Conservation (phyloP, 108 stramenopile genomes). For the Craspedostauros australis region DNA sequence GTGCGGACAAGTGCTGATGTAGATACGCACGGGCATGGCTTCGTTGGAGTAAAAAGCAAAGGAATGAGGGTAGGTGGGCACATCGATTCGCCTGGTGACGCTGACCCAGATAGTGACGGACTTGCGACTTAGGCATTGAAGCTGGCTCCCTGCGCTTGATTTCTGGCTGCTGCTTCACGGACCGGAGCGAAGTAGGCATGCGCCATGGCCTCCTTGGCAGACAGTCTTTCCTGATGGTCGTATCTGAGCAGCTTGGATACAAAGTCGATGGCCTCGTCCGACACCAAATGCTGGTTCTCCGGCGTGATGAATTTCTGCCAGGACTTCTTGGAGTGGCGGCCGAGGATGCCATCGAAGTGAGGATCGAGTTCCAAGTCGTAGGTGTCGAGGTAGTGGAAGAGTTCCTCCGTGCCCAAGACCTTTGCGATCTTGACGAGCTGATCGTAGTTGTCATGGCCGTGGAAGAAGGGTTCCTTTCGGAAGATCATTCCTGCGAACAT, state of each 20-base stretch:
- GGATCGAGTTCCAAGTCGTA: slow-evolving; percentile 97
- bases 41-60: too few relatives aligned
- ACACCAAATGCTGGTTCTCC: slow-evolving; percentile 96
- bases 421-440: slow-evolving; percentile 98
- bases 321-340: slow-evolving; percentile 93
- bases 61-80: too few relatives aligned
- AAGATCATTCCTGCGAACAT: slow-evolving; percentile 99
- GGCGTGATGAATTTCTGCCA: slow-evolving; percentile 97
- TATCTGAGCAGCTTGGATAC: slow-evolving; percentile 83
- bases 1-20: too few relatives aligned
- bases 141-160: too few relatives aligned
- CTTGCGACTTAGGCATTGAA: too few relatives aligned
- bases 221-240: slow-evolving; percentile 97
- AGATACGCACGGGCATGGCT: too few relatives aligned
- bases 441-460: slow-evolving; percentile 99
- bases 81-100: too few relatives aligned
- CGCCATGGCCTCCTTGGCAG: slow-evolving; percentile 96
- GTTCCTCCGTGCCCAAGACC: slow-evolving; percentile 96
- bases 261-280: slow-evolving; percentile 95
- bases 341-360: slow-evolving; percentile 96
- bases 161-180: slow-evolving; percentile 71
- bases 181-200: slow-evolving; percentile 98
- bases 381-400: slow-evolving; percentile 92
- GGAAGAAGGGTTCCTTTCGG: slow-evolving; percentile 98
- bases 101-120: too few relatives aligned